Base-by-base conservation (phyloP, 208 protist genomes). In the Leishmania tropica region DNA sequence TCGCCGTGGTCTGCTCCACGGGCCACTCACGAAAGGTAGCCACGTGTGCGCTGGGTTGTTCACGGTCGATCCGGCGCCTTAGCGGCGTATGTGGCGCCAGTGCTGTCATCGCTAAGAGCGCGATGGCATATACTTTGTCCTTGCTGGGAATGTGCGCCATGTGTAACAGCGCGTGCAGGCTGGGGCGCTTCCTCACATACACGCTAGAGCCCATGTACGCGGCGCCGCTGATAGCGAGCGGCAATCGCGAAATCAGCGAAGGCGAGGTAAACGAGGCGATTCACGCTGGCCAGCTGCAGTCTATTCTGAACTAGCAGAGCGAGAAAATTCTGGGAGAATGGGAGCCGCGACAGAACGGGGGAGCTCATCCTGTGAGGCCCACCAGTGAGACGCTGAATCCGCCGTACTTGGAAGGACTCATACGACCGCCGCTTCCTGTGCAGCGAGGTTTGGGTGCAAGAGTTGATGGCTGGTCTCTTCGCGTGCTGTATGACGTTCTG, bases 141-240 rank as follows among this genome's bases (percentile, higher is more conserved):
- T 78, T 28, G 87, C 62, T 80, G 79, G 85, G 21, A 93, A 90
- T 45, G 80, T 96, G 77, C 81, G 83, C 47, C 79, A 80, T 51
- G 28, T 90, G 42, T 67, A 80, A 75, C 90, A 92, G 76, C 62
- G 74, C 37, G 92, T 96, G 24, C 47, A 90, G 51, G 4, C 42
- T 45, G 42, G 5, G 42, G 42, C 7, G 42, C 42, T 45, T 45
- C 42, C 42, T 45, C 42, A 7, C 91, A 0, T 97, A 98, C 83
- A 81, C 89, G 17, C 83, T 97, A 13, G 96, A 93, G 40, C 88
- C 93, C 21, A 94, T 95, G 85, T 79, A 89, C 35, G 87, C 94
- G 17, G 94, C 88, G 53, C 93, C 95, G 86, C 77, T 97, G 51
- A 90, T 93, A 83, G 78, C 78, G 60, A 81, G 76, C 19, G 87